These are phyloP conservation scores for Alternaria conjuncta DNA, from an alignment of 2,329 filamentous ascomycete species.

Conservation along the genomic window DNA sequence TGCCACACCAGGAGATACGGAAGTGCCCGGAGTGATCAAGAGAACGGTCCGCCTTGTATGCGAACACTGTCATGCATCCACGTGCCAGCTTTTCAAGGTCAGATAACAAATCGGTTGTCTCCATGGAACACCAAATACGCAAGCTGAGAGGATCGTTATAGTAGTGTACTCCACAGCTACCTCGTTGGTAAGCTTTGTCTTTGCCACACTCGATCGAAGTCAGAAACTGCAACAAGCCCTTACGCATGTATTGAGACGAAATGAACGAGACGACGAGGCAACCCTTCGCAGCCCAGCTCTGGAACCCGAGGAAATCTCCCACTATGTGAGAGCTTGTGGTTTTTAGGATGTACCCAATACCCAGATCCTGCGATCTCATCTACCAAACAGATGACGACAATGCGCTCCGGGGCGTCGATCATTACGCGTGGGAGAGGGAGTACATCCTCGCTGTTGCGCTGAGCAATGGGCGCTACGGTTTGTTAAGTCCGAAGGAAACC, in stretches of 20 bases:
- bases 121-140: not conserved
- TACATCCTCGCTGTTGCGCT: not conserved
- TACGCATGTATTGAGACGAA: not conserved
- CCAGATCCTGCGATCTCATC: not conserved
- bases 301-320: not conserved
- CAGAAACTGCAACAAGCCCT: not conserved
- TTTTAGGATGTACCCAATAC: not conserved
- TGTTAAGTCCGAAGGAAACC: not conserved
- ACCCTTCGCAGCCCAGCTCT: not conserved
- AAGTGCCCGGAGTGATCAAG: not conserved
- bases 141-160: not conserved
- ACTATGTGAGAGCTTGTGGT: not conserved
- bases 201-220: not conserved
- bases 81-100: not conserved
- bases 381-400: not conserved
- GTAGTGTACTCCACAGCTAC: not conserved
- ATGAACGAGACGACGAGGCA: not conserved
- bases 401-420: not conserved
- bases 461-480: not conserved
- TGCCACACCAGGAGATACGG: not conserved
- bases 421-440: not conserved
- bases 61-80: not conserved
- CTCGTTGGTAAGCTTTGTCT: not conserved
- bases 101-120: not conserved
- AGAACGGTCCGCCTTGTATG: not conserved